phyloP scores from a whole-genome alignment of 169 alveolate species.

The Cryptosporidium muris region DNA sequence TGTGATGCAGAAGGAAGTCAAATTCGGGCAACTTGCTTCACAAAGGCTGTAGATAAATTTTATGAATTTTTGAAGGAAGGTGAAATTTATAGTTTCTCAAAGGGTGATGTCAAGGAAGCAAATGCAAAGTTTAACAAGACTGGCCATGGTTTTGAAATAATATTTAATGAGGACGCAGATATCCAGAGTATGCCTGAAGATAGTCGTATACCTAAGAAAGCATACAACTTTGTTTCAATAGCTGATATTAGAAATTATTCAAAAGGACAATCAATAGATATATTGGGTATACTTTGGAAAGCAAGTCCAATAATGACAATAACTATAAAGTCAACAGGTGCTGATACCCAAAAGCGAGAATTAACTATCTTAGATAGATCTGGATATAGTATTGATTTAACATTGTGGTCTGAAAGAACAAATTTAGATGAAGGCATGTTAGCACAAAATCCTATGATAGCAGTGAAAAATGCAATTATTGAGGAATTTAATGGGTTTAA shows the following conservation, averaged over 20 bases:
- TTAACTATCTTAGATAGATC: constrained; percentile 55
- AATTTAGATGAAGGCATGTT: constrained; percentile 39
- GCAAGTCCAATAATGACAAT: constrained; percentile 65
- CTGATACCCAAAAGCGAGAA: constrained; percentile 63
- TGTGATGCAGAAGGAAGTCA: constrained; percentile 72
- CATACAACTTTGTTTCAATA: constrained; percentile 45
- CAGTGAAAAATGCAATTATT: constrained; percentile 56
- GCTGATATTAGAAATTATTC: constrained; percentile 38
- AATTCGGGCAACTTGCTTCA: constrained; percentile 67
- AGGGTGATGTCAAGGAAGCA: constrained; percentile 72
- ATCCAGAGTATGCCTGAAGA: constrained; percentile 62
- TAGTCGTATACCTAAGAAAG: constrained; percentile 53
- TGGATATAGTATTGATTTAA: constrained; percentile 61
- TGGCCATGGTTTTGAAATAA: constrained; percentile 63
- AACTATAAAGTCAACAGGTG: constrained; percentile 63
- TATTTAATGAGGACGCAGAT: constrained; percentile 65
- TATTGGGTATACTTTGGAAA: constrained; percentile 31
- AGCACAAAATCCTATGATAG: constrained; percentile 40
- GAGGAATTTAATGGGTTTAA: constrained; percentile 64
- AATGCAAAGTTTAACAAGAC: constrained; percentile 69
- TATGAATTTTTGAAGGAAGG: constrained; percentile 62
- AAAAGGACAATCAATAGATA: constrained; percentile 55
- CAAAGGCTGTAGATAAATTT: constrained; percentile 71
- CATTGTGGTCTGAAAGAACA: constrained; percentile 71
- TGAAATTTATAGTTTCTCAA: constrained; percentile 68